Percentiles rank a stretch among this genome's conserved stretches.
phyloP scores from a whole-genome alignment of 768 basidiomycete genomes.

The Tephrocybe sp. region DNA sequence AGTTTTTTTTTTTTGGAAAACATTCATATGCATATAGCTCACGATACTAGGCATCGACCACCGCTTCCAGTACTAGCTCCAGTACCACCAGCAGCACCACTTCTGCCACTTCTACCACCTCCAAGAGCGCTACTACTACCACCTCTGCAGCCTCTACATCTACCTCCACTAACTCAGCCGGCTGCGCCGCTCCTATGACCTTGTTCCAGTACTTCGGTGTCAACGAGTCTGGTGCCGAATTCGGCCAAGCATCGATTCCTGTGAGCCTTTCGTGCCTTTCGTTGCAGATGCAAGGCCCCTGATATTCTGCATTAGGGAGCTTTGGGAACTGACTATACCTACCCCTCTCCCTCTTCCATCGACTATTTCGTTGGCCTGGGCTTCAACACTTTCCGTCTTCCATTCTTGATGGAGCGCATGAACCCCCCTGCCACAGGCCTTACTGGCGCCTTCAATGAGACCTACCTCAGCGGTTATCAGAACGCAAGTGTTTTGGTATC shows the following conservation, averaged over 20 bases:
- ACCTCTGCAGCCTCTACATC: constrained; percentile 27
- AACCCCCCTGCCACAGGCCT: constrained; percentile 51
- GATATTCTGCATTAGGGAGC: constrained; percentile 24
- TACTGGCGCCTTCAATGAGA: constrained; percentile 48
- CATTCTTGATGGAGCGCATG: constrained; percentile 58
- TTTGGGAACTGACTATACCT: constrained; percentile 44
- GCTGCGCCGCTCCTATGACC: constrained; percentile 38
- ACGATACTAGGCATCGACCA: constrained; percentile 38
- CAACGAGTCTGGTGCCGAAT: constrained; percentile 62
- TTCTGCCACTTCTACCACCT: constrained; percentile 26
- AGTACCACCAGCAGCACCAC: constrained; percentile 23
- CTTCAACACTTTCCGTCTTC: constrained; percentile 62
- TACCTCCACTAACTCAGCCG: constrained; percentile 22
- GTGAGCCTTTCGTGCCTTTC: constrained; percentile 24
- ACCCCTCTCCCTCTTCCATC: constrained; percentile 42
- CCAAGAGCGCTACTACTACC: constrained; percentile 14
- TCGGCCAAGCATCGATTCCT: constrained; percentile 46
- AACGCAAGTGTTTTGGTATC: constrained; percentile 26
- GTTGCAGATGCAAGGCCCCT: background rate
- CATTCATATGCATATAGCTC: constrained; percentile 38
- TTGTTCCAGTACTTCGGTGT: constrained; percentile 66
- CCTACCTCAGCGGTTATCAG: constrained; percentile 50
- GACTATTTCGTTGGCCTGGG: constrained; percentile 52
- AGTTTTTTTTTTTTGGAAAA: background rate
- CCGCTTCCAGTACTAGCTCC: constrained; percentile 27